These are phyloP conservation scores for Madurella mycetomatis DNA, from an alignment of 2,329 filamentous ascomycete genomes.

Conservation along the genomic window DNA sequence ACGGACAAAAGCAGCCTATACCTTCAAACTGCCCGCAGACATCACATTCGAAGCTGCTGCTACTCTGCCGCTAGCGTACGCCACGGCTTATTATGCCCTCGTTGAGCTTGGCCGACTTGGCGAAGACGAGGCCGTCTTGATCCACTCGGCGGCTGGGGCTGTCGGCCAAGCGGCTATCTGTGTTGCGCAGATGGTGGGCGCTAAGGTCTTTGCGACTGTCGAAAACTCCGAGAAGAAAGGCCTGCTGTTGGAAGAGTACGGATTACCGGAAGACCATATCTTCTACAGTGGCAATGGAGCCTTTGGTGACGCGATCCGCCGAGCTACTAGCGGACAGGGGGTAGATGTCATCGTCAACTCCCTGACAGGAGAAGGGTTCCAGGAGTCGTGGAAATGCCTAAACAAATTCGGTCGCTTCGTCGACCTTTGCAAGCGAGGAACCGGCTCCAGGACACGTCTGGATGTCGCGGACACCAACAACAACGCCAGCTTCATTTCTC, in stretches of 20 bases:
- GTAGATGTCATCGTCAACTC: conserved; percentile 41
- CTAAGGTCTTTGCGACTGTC: conserved; percentile 42
- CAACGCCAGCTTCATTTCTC: conserved; percentile 43
- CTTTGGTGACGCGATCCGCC: conserved; percentile 31
- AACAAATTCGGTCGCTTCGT: conserved; percentile 43
- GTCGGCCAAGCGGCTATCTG: conserved; percentile 39
- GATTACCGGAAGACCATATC: conserved; percentile 35
- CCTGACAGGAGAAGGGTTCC: conserved; percentile 39
- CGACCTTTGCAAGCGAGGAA: conserved; percentile 40
- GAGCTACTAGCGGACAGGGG: conserved; percentile 30
- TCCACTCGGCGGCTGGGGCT: conserved; percentile 37
- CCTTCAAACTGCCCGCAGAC: conserved; percentile 35
- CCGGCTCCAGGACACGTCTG: conserved; percentile 38
- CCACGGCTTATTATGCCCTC: conserved; percentile 40
- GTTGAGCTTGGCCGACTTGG: conserved; percentile 36
- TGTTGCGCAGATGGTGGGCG: conserved; percentile 36
- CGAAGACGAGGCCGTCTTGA: conserved; percentile 36
- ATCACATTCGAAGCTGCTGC: conserved; percentile 37
- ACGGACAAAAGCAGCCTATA: conserved; percentile 28
- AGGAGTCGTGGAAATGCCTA: conserved; percentile 41
- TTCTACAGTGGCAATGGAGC: conserved; percentile 32
- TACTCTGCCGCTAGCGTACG: conserved; percentile 38
- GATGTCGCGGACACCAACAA: conserved; percentile 47
- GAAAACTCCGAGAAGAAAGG: conserved; percentile 37
- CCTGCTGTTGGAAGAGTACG: conserved; percentile 35